Evolutionary conservation across 352 stramenopile genomes (phyloP).

Genomic region (Pythium scleroteichum): DNA sequence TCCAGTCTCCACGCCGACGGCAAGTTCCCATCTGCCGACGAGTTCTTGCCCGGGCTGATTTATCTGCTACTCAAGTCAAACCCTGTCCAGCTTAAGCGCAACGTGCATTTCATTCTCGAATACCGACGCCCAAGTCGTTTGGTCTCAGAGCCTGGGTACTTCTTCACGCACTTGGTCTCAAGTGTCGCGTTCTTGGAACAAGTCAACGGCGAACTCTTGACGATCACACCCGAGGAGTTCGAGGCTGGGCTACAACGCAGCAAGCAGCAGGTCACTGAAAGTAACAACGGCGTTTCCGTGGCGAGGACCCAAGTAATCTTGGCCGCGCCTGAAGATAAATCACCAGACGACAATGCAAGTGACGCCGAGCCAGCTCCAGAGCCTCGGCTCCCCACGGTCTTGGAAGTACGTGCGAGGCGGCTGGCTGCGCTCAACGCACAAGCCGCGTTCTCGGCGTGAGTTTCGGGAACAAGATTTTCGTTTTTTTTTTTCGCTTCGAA

Average conservation of each 20-base stretch:
- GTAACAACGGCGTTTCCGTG: background rate
- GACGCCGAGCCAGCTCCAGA: constrained; percentile 14
- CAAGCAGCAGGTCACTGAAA: constrained; percentile 31
- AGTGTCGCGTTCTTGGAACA: constrained; percentile 81
- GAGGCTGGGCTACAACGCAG: constrained; percentile 49
- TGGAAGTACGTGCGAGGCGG: constrained; percentile 45
- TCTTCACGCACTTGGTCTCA: constrained; percentile 90
- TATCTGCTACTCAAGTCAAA: constrained; percentile 88
- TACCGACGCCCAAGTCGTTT: constrained; percentile 72
- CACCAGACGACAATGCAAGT: background rate
- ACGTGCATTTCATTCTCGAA: constrained; percentile 86
- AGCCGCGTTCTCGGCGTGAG: background rate
- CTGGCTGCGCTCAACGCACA: constrained; percentile 19
- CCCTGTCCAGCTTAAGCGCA: constrained; percentile 78
- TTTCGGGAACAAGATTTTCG: no score
- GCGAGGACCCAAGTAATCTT: background rate
- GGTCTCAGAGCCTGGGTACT: constrained; percentile 90
- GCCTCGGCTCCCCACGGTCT: constrained; percentile 33
- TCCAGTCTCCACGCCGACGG: constrained; percentile 29
- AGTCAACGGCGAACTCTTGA: constrained; percentile 66
- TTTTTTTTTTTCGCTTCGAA: no score
- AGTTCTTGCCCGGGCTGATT: constrained; percentile 92
- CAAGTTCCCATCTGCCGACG: constrained; percentile 84
- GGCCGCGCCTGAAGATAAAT: background rate
- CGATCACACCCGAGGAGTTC: constrained; percentile 76